A percentile compares a stretch with the other conserved stretches of the same genome.
phyloP scores from a whole-genome alignment of 371 early-diverging fungal species.

The Mortierella sp. region DNA sequence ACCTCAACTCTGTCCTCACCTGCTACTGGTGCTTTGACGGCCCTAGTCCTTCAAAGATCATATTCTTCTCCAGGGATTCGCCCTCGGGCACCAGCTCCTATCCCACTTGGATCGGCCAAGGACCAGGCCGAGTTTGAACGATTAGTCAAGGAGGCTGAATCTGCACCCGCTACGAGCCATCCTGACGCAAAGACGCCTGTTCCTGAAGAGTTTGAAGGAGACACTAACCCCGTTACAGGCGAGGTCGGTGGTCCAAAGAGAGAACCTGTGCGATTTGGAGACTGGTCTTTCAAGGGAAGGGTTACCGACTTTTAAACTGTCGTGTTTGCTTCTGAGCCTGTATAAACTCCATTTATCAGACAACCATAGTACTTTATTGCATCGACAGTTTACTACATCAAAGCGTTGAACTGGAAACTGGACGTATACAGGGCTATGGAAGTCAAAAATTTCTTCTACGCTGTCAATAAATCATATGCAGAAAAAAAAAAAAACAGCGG shows the following conservation, averaged over 20 bases:
- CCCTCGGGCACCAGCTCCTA: constrained; percentile 69
- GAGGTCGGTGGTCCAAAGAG: constrained; percentile 88
- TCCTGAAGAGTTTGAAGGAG: constrained; percentile 75
- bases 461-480: too few species aligned
- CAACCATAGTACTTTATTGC: neutral
- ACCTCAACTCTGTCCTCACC: neutral
- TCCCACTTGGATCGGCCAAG: constrained; percentile 78
- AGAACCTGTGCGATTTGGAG: constrained; percentile 89
- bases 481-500: neutral
- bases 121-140: constrained; percentile 84
- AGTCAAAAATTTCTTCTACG: too few species aligned
- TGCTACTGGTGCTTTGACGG: neutral
- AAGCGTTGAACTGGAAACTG: too few species aligned
- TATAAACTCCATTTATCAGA: too few species aligned
- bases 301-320: constrained; percentile 85
- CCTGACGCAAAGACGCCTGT: constrained; percentile 71
- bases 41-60: neutral
- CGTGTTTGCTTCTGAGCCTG: neutral
- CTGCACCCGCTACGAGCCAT: constrained; percentile 59
- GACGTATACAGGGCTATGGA: too few species aligned
- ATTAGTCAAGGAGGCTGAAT: constrained; percentile 60
- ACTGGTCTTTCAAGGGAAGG: constrained; percentile 91
- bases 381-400: neutral
- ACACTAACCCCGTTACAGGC: constrained; percentile 84
- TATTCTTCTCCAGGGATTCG: constrained; percentile 36